Evolutionary conservation across 371 early-diverging fungal genomes (phyloP).

Genomic region (Syncephalis plumigaleata): DNA sequence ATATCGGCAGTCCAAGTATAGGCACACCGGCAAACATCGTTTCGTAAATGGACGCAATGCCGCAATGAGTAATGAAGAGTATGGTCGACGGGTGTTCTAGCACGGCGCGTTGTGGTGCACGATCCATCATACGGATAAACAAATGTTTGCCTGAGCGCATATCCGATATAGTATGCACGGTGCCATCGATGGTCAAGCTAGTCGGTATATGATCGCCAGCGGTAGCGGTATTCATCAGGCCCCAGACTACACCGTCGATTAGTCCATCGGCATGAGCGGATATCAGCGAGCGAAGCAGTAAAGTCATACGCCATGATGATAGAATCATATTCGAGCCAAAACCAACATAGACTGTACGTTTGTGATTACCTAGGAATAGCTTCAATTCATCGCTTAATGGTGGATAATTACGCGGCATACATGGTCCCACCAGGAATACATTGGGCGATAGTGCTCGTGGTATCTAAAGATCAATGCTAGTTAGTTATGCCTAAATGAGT

Average conservation of each 20-base stretch:
- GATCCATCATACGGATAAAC: not conserved
- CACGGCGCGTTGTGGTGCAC: slow-evolving; percentile 1
- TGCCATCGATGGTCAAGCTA: too few species aligned
- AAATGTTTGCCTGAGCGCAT: not conserved
- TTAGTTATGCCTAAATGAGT: too few species aligned
- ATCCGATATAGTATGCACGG: not conserved
- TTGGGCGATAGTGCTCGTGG: not conserved
- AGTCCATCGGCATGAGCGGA: not conserved
- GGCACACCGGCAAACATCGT: not conserved
- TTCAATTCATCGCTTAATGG: not conserved
- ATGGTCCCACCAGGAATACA: slow-evolving; percentile 1
- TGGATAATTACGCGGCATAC: not conserved
- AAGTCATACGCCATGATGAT: not conserved
- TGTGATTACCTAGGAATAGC: not conserved
- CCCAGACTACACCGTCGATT: slow-evolving; percentile 5
- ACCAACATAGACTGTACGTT: not conserved
- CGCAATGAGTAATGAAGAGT: slow-evolving; percentile 4
- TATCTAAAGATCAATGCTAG: too few species aligned
- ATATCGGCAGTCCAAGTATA: not conserved
- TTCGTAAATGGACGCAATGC: slow-evolving; percentile 2
- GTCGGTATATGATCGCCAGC: too few species aligned
- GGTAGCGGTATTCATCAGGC: not conserved
- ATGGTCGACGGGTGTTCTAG: slow-evolving; percentile 3
- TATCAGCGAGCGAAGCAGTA: not conserved
- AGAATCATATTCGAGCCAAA: not conserved